Evolutionary conservation across 805 yeast genomes (phyloP), one percentile per base, ranked within the genome.

Genomic region (Wickerhamiella alocasiicola): DNA sequence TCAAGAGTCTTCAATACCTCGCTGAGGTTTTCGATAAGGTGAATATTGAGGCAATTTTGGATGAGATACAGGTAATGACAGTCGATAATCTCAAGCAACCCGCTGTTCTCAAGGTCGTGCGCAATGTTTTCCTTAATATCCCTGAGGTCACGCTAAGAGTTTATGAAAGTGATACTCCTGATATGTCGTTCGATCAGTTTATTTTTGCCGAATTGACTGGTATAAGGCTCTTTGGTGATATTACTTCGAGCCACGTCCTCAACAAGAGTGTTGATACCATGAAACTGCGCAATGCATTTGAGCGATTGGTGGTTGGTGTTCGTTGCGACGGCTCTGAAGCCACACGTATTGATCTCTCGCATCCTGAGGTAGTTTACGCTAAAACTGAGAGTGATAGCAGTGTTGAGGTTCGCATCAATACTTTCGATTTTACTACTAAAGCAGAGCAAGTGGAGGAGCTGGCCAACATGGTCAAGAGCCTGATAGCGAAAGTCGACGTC

Each of bases 41-140:
- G 6, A 19, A 38, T 20, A 11, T 24, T 6, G 42, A 26, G 21
- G 31, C 37, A 3, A 21, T 32, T 3, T 16, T 39, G 26, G 42
- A 39, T 17, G 28, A 32, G 28, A 15, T 32, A 7, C 28, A 39
- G 29, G 21, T 19, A 11, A 25, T 29, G 16, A 21, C 32, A 2
- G 32, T 39, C 2, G 27, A 26, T 7, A 16, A 17, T 16, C 19
- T 39, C 13, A 25, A 25, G n/a, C 47, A 57, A 0, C 59, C 66
- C 1, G 49, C 55, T n/a, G 62, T 67, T 5, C 51, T 54, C 19
- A 16, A 26, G 13, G 9, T 24, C 3, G n/a, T n/a, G n/a, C n/a
- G n/a, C n/a, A 24, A 25, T n/a, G 6, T 25, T 20, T 17, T 32
- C 4, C 7, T 32, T 4, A 25, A 32, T 12, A 11, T 32, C 7